phyloP scores from a whole-genome alignment of 106 monocot species.

The Allium cepa region DNA sequence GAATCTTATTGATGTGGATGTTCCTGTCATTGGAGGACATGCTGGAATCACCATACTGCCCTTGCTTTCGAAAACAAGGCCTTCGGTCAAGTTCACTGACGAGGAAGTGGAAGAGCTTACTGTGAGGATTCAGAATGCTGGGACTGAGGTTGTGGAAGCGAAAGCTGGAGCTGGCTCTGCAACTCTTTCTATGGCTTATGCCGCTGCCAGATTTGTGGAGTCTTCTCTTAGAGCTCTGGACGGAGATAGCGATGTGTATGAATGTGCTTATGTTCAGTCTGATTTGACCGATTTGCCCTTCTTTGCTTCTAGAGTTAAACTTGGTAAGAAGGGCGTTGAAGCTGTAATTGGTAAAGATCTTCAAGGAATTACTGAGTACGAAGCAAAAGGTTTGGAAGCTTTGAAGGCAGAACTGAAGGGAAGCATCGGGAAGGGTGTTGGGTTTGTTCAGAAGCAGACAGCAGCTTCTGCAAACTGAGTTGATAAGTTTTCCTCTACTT shows the following conservation, averaged over 20 bases:
- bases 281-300: conserved; percentile 10
- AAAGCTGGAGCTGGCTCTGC: conserved; percentile 13
- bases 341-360: conserved; percentile 8
- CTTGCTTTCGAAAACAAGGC: conserved; percentile 12
- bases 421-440: conserved; percentile 10
- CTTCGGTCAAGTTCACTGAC: conserved; percentile 8
- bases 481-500: neutral
- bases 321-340: conserved; percentile 10
- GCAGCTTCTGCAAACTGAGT: conserved; percentile 4
- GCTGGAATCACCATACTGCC: conserved; percentile 13
- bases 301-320: conserved; percentile 10
- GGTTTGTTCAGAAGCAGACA: conserved; percentile 7
- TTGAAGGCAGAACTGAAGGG: conserved; percentile 11
- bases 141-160: conserved; percentile 10
- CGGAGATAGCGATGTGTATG: conserved; percentile 13
- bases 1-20: conserved; percentile 12
- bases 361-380: conserved; percentile 2
- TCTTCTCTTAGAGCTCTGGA: conserved; percentile 10
- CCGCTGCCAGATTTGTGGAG: conserved; percentile 13
- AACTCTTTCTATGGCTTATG: conserved; percentile 14
- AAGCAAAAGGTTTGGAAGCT: conserved; percentile 7
- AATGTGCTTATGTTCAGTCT: conserved; percentile 7
- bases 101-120: conserved; percentile 13
- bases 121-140: conserved; percentile 14
- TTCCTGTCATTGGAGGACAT: conserved; percentile 12